Base-by-base conservation (phyloP, 306 rosid genomes). In the Inga laurina region DNA sequence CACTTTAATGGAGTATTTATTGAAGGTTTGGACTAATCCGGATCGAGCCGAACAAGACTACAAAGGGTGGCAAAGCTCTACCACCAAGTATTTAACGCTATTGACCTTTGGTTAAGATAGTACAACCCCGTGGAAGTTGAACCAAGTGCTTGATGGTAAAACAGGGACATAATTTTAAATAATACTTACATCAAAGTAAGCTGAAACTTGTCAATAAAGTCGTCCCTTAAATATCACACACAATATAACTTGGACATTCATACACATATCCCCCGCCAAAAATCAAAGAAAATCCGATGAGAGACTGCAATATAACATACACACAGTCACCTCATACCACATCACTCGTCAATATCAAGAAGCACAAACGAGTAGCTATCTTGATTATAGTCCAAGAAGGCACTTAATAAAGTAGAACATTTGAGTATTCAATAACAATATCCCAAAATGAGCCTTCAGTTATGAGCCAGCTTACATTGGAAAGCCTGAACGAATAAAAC, bases 401-500 rank as follows among this genome's bases (percentile, higher is more conserved):
- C 22, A 73, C 75, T 48, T 5, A 15, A 34, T 57, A 77, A 75
- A 76, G 48, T 15, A 56, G 16, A 10, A 4, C 67, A 52, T 18
- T 72, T 77, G 77, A 78, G 70, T 45, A 69, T 82, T 52, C 35
- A 52, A 39, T 75, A 75, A 76, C 56, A 82, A 45, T 41, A 65
- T 77, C 41, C 56, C 24, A 79, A 44, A 54, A 62, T 84, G 32
- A 68, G 78, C 59, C 81, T 65, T 80, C 48, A 85, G 46, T 54
- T 76, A 86, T 82, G 48, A 85, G 52, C 51, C 56, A 85, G 90
- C 94, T 90, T 88, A 96, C 99, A 86, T 75, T 86, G 59, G 98
- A 96, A 84, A 93, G 92, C 88, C 93, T 90, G 88, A 96, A 91
- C 21, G 97, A 93, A 85, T 92, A 96, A 86, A 94, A 96, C 92